Conservation (phyloP, 176 grass and related monocot species). For the Cenchrus purpureus region DNA sequence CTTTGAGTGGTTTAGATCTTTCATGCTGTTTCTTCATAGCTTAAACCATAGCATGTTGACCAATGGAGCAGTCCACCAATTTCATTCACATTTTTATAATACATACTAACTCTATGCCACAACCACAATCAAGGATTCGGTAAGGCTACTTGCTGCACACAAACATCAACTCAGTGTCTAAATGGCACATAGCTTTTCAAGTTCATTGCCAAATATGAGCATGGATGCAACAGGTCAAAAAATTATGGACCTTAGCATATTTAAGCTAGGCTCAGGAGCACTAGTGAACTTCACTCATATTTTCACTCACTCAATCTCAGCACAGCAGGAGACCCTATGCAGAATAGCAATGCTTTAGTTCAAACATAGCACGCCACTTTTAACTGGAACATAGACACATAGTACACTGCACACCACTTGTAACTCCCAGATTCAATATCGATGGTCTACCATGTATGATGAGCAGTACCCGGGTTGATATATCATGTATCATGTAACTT, state of each 20-base stretch:
- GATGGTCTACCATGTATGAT: background rate
- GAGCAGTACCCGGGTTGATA: background rate
- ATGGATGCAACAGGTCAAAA: background rate
- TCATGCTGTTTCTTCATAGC: background rate
- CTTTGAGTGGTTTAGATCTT: slow-evolving; percentile 16
- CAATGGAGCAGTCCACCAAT: slow-evolving; percentile 3
- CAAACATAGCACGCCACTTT: background rate
- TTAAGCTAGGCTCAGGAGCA: background rate
- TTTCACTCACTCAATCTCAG: slow-evolving; percentile 19
- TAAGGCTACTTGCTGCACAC: slow-evolving; percentile 2
- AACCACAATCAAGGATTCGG: background rate
- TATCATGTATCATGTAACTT: background rate
- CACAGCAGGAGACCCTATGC: background rate
- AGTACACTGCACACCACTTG: background rate
- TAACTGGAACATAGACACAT: background rate
- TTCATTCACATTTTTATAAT: background rate
- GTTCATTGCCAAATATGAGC: background rate
- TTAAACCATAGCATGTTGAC: background rate
- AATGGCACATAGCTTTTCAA: background rate
- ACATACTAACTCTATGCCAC: background rate
- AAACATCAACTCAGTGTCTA: background rate
- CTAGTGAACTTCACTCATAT: background rate
- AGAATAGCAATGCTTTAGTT: slow-evolving; percentile 2
- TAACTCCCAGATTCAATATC: background rate
- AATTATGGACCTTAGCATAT: background rate